Evolutionary conservation across 2,329 filamentous ascomycete species (phyloP).

Genomic region (Exophiala sp.): DNA sequence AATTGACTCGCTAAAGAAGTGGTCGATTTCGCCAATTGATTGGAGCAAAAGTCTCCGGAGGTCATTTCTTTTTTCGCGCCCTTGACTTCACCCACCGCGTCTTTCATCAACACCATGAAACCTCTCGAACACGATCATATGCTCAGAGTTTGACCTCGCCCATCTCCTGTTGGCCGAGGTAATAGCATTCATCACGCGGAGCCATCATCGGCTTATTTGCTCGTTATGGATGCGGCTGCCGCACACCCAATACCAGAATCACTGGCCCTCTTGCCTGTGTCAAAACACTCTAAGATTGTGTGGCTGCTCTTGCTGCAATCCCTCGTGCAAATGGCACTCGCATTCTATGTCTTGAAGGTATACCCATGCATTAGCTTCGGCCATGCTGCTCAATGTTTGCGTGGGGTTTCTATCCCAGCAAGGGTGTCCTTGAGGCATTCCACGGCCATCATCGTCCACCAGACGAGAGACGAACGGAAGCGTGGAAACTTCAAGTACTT

Average conservation of each 20-base stretch:
- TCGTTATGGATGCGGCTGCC: background rate
- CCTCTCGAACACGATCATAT: constrained; percentile 4
- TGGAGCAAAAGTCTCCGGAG: background rate
- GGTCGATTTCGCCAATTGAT: too few relatives aligned
- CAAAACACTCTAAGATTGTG: too few relatives aligned
- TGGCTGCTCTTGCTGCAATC: too few relatives aligned
- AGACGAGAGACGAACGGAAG: background rate
- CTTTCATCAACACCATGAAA: constrained; percentile 1
- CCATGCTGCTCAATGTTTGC: background rate
- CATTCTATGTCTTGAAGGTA: background rate
- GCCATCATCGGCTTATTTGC: constrained; percentile 8
- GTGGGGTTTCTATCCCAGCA: constrained; percentile 2
- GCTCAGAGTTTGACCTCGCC: background rate
- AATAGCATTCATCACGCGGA: constrained; percentile 4
- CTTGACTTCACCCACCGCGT: constrained; percentile 1
- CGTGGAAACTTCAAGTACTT: background rate
- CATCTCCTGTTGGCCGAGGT: constrained; percentile 9
- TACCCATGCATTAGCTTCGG: constrained; percentile 2
- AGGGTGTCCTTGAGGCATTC: background rate
- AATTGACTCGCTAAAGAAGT: too few relatives aligned
- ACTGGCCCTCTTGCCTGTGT: background rate
- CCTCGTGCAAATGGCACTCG: too few relatives aligned
- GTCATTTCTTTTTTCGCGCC: constrained; percentile 10
- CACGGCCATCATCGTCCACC: background rate
- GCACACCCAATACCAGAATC: background rate